Base-by-base conservation (phyloP, 495 filamentous ascomycete genomes). In the Penicillium paxilli region DNA sequence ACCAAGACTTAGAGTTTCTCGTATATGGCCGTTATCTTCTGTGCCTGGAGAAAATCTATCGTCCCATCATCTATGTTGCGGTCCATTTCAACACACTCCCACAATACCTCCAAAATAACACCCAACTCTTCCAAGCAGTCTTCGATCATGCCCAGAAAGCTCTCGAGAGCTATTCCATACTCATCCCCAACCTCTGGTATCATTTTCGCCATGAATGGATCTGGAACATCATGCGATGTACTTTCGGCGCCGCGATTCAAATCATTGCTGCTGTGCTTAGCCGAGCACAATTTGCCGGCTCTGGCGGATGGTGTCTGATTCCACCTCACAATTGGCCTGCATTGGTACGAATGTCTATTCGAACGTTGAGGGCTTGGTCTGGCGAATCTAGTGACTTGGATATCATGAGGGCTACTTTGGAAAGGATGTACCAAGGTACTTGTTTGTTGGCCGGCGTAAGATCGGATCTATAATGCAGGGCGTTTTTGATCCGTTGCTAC, bases 171-270 rank as follows among this genome's bases (percentile, higher is more conserved):
- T 66, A 61, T 35, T 58, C 53, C 33, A 26, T 47, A 5, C 46
- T 66, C 12, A 62, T 66, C 8, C 61, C 64, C 17, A 54, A 55
- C 22, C 57, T 55, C n/a, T 66, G 49, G 52, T 64, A 64, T 21
- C 55, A 66, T 6, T 64, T 62, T 30, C 64, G 64, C 20, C 64
- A 66, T 19, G 58, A 64, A 44, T 66, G 61, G 61, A 54, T 66
- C 32, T 62, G 58, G 55, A 64, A 57, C 25, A 37, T 61, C 17
- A 44, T 66, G 35, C 54, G 64, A 6, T 38, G 30, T 17, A 59
- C 52, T 6, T 66, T 66, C 33, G 41, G 51, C 7, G 54, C 50
- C 10, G 58, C 61, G 1, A 50, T 66, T 20, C 64, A 66, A 20
- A 62, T 66, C 40, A 42, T 62, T 8, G 61, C 42, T 0, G 57